Conservation (phyloP, 345 rosid genomes). For the Eutrema japonicum region DNA sequence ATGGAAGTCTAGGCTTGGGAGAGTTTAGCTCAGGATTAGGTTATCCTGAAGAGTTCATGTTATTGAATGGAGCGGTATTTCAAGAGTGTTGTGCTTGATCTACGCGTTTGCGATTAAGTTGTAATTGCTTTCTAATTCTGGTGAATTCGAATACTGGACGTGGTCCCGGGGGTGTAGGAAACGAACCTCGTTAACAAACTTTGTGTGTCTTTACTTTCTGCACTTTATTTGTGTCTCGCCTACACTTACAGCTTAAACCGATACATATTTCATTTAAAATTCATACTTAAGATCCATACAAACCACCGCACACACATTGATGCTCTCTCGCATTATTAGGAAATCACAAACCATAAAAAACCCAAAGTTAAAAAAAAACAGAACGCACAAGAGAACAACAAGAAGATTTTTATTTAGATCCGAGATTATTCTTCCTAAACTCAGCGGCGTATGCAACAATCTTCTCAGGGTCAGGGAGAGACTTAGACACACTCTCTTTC, state of each 20-base stretch:
- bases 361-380: slow-evolving; percentile 2
- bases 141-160: too few relatives aligned
- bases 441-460: slow-evolving; percentile 16
- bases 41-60: too few relatives aligned
- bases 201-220: too few relatives aligned
- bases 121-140: too few relatives aligned
- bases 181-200: too few relatives aligned
- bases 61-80: too few relatives aligned
- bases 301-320: slow-evolving; percentile 1
- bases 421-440: slow-evolving; percentile 32
- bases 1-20: too few relatives aligned
- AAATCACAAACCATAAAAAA: background rate
- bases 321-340: slow-evolving; percentile 32
- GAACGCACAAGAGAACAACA: background rate
- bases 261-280: background rate
- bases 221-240: too few relatives aligned
- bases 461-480: slow-evolving; percentile 35
- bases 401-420: background rate
- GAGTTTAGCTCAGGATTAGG: too few relatives aligned
- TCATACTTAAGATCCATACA: slow-evolving; percentile 24
- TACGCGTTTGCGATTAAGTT: too few relatives aligned
- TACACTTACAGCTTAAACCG: background rate
- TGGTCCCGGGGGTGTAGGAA: too few relatives aligned
- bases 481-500: slow-evolving; percentile 41
- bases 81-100: too few relatives aligned